Conservation (phyloP, 2,329 filamentous ascomycete species). For the Metarhizium anisopliae region DNA sequence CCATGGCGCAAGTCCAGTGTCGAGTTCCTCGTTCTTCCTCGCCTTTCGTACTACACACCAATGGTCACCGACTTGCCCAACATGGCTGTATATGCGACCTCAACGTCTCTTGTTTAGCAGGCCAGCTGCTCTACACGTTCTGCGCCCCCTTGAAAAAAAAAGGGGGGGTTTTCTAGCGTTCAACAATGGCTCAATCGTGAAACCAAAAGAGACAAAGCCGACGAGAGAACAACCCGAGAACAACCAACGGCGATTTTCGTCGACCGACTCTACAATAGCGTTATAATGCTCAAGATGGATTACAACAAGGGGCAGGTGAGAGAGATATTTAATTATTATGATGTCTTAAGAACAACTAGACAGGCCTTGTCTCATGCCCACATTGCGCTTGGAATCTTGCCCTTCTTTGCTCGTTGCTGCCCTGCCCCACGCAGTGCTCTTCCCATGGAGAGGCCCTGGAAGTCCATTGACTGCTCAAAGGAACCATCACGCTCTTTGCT, state of each 20-base stretch:
- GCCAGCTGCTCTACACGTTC: too few species aligned
- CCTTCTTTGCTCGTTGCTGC: constrained; percentile 5
- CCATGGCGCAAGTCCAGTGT: not conserved
- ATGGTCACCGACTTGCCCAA: not conserved
- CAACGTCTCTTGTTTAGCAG: not conserved
- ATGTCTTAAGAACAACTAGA: not conserved
- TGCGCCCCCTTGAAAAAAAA: not conserved
- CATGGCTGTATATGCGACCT: not conserved
- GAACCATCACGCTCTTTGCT: constrained; percentile 14
- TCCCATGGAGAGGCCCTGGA: constrained; percentile 13
- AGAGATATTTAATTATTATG: not conserved
- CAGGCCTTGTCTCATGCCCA: constrained; percentile 1
- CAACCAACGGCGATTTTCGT: too few species aligned
- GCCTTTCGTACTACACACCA: not conserved
- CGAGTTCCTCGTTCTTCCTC: not conserved
- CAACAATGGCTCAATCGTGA: too few species aligned
- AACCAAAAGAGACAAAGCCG: too few species aligned
- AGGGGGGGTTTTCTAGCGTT: too few species aligned
- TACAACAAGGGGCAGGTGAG: not conserved
- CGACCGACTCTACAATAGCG: too few species aligned
- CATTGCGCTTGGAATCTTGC: not conserved
- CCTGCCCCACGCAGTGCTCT: constrained; percentile 4
- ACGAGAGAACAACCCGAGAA: too few species aligned
- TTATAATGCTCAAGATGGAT: too few species aligned
- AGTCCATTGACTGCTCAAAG: constrained; percentile 22